Evolutionary conservation across 73 alveolate genomes (phyloP), one percentile per base, ranked within the genome.

Genomic region (Stentor coeruleus): DNA sequence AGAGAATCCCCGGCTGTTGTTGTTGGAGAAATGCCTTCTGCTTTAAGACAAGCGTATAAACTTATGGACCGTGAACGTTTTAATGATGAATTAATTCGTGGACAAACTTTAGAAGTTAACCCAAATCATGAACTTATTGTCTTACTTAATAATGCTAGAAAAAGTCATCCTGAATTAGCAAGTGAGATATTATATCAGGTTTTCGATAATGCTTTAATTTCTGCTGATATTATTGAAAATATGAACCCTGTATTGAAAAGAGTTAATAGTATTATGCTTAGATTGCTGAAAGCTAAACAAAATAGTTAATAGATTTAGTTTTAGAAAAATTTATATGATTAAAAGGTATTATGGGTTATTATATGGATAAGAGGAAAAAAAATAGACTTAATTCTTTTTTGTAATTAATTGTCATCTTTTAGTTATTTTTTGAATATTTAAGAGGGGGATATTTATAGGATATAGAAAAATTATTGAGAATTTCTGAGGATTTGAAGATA

Each of bases 1-100:
- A 81, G 81, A 82, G 91, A 88, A 57, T 76, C 95, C 3, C 97
- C 97, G 40, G 97, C 95, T 2, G 74, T 91, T 3, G 90, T 91
- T n/a, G 86, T 72, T 35, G 88, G 93, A 35, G 74, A 87, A 41
- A 58, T 90, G 59, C 88, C 97, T 1, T 74, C 90, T 3, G 94
- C 93, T 1, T 83, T 91, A 91, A 82, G 97, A 74, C 59, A 85
- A 86, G 89, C 89, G 81, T 82, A 85, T 88, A 66, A 86, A 59
- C 82, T 91, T 87, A 89, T 91, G 95, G 93, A 31, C 74, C 82
- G 74, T 4, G 73, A n/a, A 38, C 77, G 39, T 86, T 58, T 40
- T 26, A 35, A 26, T 57, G 20, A 82, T 38, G 89, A 81, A 31
- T 37, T 77, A 30, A 55, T 39, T 31, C 73, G 77, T 38, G 87